A percentile compares a stretch with the other conserved stretches of the same genome.
These are phyloP conservation scores for Spiromastix sp. DNA, from an alignment of 2,329 filamentous ascomycete species.

Conservation along the genomic window DNA sequence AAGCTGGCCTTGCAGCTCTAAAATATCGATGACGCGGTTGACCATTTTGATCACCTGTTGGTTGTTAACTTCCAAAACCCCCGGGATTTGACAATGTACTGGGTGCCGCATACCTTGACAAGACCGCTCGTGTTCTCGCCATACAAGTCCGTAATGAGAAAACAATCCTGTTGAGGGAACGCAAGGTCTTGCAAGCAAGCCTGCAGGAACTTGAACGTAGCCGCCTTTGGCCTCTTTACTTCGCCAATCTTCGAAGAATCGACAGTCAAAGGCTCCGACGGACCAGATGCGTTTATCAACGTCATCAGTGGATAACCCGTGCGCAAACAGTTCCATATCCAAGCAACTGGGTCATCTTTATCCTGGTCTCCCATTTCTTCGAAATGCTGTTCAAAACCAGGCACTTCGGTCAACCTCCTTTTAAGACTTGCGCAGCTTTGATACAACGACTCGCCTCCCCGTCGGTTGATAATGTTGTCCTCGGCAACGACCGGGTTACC, in stretches of 20 bases:
- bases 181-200: conserved; percentile 75
- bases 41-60: conserved; percentile 77
- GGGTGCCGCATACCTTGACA: conserved; percentile 63
- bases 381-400: conserved; percentile 68
- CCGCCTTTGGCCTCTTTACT: conserved; percentile 71
- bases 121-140: conserved; percentile 94
- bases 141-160: conserved; percentile 84
- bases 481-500: conserved; percentile 49
- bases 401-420: conserved; percentile 70
- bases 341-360: conserved; percentile 65
- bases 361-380: conserved; percentile 61
- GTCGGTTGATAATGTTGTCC: conserved; percentile 93
- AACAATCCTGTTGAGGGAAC: conserved; percentile 71
- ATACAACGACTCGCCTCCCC: conserved; percentile 89
- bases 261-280: conserved; percentile 56
- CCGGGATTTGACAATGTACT: background rate
- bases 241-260: conserved; percentile 55
- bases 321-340: conserved; percentile 79
- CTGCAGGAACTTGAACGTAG: conserved; percentile 85
- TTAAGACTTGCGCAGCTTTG: conserved; percentile 86
- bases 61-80: no score
- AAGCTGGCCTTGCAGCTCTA: conserved; percentile 69
- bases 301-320: conserved; percentile 74
- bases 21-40: conserved; percentile 80
- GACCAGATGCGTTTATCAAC: conserved; percentile 79